Evolutionary conservation across 495 filamentous ascomycete genomes (phyloP).

Genomic region (Oleoguttula mirabilis): DNA sequence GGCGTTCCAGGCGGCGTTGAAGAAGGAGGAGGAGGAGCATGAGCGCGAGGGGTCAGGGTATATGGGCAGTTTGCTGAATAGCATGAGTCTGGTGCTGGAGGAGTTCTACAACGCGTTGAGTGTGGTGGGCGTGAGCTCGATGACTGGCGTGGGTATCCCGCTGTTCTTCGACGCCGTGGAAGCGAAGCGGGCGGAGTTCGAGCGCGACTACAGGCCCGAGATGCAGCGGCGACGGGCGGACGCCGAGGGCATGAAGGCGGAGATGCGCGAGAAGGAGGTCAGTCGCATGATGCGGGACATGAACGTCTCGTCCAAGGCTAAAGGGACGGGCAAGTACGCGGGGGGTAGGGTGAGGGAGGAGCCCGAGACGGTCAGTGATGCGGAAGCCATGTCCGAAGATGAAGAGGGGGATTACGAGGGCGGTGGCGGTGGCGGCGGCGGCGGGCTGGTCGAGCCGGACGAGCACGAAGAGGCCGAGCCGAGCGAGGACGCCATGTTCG

Average conservation of each 20-base stretch:
- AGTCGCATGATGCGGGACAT: slow-evolving; percentile 92
- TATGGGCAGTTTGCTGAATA: slow-evolving; percentile 92
- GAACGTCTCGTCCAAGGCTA: slow-evolving; percentile 48
- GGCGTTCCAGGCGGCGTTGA: slow-evolving; percentile 77
- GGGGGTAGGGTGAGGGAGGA: slow-evolving; percentile 29
- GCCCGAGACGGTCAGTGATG: slow-evolving; percentile 45
- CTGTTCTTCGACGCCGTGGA: slow-evolving; percentile 85
- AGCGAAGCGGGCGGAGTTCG: slow-evolving; percentile 80
- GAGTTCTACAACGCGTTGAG: slow-evolving; percentile 92
- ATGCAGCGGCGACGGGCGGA: slow-evolving; percentile 66
- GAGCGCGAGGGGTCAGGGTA: slow-evolving; percentile 74
- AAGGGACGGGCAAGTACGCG: slow-evolving; percentile 22
- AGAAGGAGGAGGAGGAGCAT: slow-evolving; percentile 63
- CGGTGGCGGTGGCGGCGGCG: slow-evolving; percentile 24
- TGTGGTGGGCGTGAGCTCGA: slow-evolving; percentile 83
- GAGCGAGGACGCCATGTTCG: slow-evolving; percentile 14
- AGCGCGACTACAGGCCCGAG: slow-evolving; percentile 83
- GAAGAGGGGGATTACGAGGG: slow-evolving; percentile 39
- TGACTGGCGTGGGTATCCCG: slow-evolving; percentile 82
- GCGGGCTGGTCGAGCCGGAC: slow-evolving; percentile 25
- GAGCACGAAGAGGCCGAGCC: slow-evolving; percentile 37
- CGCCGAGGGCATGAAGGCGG: slow-evolving; percentile 58
- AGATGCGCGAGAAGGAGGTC: slow-evolving; percentile 63
- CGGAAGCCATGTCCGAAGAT: slow-evolving; percentile 44
- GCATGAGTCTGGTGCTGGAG: slow-evolving; percentile 94